Evolutionary conservation across 768 basidiomycete genomes (phyloP).

Genomic region (Omphalotus guepiniiformis): DNA sequence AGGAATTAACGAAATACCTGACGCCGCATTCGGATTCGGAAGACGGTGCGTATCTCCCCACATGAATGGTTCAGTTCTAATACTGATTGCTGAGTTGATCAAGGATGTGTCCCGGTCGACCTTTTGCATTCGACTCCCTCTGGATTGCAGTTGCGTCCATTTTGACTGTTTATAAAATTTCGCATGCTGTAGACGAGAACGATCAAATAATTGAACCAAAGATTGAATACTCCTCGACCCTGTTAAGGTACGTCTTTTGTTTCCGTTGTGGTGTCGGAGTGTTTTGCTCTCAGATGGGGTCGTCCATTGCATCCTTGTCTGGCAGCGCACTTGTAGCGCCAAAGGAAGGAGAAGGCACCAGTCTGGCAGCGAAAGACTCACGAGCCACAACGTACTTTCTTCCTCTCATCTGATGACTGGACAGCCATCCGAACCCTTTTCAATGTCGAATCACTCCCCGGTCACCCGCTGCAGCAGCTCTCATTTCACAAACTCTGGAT

Average conservation of each 20-base stretch:
- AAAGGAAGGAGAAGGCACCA: too few relatives aligned
- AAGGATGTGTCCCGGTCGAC: slow-evolving; percentile 42
- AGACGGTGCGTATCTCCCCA: slow-evolving; percentile 25
- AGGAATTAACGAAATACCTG: slow-evolving; percentile 32
- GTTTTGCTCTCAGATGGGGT: neutral
- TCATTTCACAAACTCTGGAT: slow-evolving; percentile 27
- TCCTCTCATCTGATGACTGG: too few relatives aligned
- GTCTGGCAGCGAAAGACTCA: too few relatives aligned
- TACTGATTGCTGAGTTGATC: neutral
- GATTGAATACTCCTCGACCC: slow-evolving; percentile 29
- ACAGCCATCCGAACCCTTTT: slow-evolving; percentile 40
- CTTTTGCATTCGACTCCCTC: slow-evolving; percentile 38
- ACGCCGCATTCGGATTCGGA: slow-evolving; percentile 38
- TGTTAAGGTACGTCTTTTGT: slow-evolving; percentile 28
- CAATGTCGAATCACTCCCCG: slow-evolving; percentile 33
- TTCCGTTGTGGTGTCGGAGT: neutral
- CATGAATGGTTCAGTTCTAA: neutral
- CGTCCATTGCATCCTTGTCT: neutral
- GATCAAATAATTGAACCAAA: slow-evolving; percentile 30
- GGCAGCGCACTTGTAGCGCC: too few relatives aligned
- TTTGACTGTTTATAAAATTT: slow-evolving; percentile 34
- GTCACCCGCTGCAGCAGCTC: slow-evolving; percentile 22
- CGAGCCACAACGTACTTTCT: too few relatives aligned
- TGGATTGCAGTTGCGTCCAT: slow-evolving; percentile 40
- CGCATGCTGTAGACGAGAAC: slow-evolving; percentile 31